Percentiles rank a stretch among this genome's conserved stretches.
phyloP scores from a whole-genome alignment of 306 rosid species.

The Prunus mongolica region DNA sequence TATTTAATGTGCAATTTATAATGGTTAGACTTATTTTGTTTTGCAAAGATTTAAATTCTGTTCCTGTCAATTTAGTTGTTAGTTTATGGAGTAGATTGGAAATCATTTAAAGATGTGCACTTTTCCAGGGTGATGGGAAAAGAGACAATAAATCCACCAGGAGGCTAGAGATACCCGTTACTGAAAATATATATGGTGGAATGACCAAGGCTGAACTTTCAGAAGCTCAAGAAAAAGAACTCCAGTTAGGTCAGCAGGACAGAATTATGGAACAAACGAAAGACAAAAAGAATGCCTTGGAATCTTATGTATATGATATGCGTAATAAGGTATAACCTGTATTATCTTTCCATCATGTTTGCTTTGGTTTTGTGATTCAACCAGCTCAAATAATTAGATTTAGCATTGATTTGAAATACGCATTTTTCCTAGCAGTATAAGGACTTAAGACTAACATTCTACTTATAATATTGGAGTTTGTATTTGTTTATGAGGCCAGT shows the following conservation, averaged over 20 bases:
- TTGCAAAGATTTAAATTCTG: background rate
- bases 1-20: background rate
- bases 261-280: conserved; percentile 78
- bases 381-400: conserved; percentile 15
- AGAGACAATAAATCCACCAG: conserved; percentile 45
- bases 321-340: conserved; percentile 71
- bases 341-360: conserved; percentile 12
- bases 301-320: conserved; percentile 92
- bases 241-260: conserved; percentile 72
- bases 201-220: conserved; percentile 68
- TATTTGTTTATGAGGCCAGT: background rate
- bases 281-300: conserved; percentile 82
- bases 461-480: background rate
- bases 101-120: conserved; percentile 9
- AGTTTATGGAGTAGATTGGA: background rate
- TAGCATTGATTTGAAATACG: background rate
- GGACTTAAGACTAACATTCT: background rate
- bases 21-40: background rate
- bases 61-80: background rate
- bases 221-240: conserved; percentile 71
- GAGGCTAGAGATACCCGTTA: conserved; percentile 60
- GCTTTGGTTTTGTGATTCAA: conserved; percentile 21
- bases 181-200: conserved; percentile 67
- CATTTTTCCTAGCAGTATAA: background rate
- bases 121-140: conserved; percentile 54